Evolutionary conservation across 495 filamentous ascomycete species (phyloP).

Genomic region (Hypoxylon lienhwacheense): DNA sequence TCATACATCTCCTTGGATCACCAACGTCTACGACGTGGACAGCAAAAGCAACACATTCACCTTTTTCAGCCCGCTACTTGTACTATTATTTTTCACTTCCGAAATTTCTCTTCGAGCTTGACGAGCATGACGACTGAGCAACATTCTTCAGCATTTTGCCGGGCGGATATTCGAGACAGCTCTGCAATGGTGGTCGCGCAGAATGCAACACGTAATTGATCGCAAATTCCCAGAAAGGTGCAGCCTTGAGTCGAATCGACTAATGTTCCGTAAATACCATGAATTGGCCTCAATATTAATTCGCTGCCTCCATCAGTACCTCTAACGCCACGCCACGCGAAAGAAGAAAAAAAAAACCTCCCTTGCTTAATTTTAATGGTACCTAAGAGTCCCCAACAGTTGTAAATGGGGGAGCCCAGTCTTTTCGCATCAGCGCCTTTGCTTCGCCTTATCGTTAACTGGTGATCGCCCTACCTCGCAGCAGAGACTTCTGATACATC

Average conservation of each 20-base stretch:
- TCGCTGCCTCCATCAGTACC: constrained; percentile 36
- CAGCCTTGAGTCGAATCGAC: constrained; percentile 42
- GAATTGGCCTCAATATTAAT: constrained; percentile 32
- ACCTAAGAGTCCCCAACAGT: constrained; percentile 32
- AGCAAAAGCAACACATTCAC: constrained; percentile 37
- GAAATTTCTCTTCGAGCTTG: constrained; percentile 39
- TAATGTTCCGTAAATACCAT: constrained; percentile 42
- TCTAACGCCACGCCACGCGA: constrained; percentile 32
- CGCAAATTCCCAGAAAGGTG: constrained; percentile 44
- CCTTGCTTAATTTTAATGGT: constrained; percentile 36
- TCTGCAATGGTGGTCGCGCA: constrained; percentile 41
- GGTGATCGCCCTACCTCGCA: constrained; percentile 9
- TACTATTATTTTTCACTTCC: constrained; percentile 44
- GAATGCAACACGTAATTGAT: constrained; percentile 46
- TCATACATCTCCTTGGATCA: constrained; percentile 30
- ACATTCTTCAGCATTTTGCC: constrained; percentile 42
- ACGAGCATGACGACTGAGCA: constrained; percentile 42
- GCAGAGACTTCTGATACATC: constrained; percentile 4
- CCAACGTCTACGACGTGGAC: constrained; percentile 34
- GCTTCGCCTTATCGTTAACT: constrained; percentile 13
- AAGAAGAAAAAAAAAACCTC: no score
- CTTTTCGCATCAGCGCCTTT: constrained; percentile 21
- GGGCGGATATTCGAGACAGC: constrained; percentile 42
- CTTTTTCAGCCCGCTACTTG: constrained; percentile 37
- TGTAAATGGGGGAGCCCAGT: constrained; percentile 31